phyloP scores from a whole-genome alignment of 2,329 filamentous ascomycete genomes.

The Phaeophleospora eucalypticola region DNA sequence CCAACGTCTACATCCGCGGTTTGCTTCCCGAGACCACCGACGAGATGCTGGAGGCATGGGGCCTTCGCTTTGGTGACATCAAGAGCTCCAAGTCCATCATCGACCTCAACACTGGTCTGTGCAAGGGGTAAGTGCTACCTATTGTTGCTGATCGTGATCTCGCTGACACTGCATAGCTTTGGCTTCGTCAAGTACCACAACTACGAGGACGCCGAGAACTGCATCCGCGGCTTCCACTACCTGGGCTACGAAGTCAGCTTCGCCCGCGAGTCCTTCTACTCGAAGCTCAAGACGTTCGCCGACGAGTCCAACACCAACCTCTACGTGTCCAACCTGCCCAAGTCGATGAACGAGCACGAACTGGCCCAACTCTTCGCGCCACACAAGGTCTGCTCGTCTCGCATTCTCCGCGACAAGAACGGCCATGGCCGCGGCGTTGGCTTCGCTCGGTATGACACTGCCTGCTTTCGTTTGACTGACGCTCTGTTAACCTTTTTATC shows the following conservation, averaged over 20 bases:
- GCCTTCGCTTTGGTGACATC: conserved; percentile 83
- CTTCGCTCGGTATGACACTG: conserved; percentile 73
- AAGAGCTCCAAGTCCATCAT: conserved; percentile 99
- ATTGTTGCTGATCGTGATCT: conserved; percentile 8
- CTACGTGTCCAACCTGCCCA: conserved; percentile 95
- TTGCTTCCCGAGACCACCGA: conserved; percentile 94
- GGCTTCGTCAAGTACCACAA: conserved; percentile 95
- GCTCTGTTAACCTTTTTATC: too few relatives aligned
- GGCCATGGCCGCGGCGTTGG: conserved; percentile 91
- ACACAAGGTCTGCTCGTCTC: conserved; percentile 83
- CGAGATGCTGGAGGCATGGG: conserved; percentile 76
- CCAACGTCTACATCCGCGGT: conserved; percentile 96
- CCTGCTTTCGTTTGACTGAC: too few relatives aligned
- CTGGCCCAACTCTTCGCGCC: conserved; percentile 73
- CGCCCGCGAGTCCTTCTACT: conserved; percentile 95
- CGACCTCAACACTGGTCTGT: conserved; percentile 84
- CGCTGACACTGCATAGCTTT: conserved; percentile 59
- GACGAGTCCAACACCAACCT: conserved; percentile 89
- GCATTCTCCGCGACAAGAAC: conserved; percentile 79
- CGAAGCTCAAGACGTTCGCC: conserved; percentile 91
- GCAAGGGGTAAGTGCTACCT: conserved; percentile 72
- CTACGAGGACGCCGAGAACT: conserved; percentile 84
- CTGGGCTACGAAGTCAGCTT: conserved; percentile 97
- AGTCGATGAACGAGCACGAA: conserved; percentile 83
- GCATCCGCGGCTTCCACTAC: conserved; percentile 91